Percentiles rank a stretch among this genome's conserved stretches.
Evolutionary conservation across 1,284 basidiomycete genomes (phyloP).

Genomic region (Pholiota adiposa): DNA sequence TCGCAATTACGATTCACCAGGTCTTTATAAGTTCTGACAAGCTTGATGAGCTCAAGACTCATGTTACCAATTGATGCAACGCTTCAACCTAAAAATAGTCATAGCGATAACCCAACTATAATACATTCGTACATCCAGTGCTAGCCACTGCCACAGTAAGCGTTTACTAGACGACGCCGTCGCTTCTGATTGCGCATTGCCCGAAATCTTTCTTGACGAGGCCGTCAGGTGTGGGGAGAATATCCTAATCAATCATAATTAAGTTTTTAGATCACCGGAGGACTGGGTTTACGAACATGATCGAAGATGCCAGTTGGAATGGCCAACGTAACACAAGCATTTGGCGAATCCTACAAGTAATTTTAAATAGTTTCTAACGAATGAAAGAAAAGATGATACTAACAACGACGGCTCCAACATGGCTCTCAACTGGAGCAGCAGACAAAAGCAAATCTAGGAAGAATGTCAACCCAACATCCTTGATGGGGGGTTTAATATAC

Average conservation of each 20-base stretch:
- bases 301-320: constrained; percentile 78
- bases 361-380: not conserved
- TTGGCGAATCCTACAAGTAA: constrained; percentile 64
- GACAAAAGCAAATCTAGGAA: constrained; percentile 67
- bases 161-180: constrained; percentile 44
- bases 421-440: constrained; percentile 78
- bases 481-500: not conserved
- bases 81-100: too few relatives aligned
- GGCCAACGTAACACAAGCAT: constrained; percentile 76
- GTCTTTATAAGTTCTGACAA: too few relatives aligned
- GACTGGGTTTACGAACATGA: constrained; percentile 45
- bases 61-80: too few relatives aligned
- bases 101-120: not conserved
- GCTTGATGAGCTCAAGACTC: too few relatives aligned
- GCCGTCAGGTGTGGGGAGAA: constrained; percentile 65
- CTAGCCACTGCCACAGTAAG: not conserved
- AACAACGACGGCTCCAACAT: constrained; percentile 76
- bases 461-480: not conserved
- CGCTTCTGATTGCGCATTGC: constrained; percentile 69
- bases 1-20: too few relatives aligned
- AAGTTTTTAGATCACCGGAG: not conserved
- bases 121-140: not conserved
- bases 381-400: constrained; percentile 23
- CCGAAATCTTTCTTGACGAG: constrained; percentile 61
- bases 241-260: constrained; percentile 46